phyloP scores from a whole-genome alignment of 164 flowering plant genomes.

The Amborella trichopoda region DNA sequence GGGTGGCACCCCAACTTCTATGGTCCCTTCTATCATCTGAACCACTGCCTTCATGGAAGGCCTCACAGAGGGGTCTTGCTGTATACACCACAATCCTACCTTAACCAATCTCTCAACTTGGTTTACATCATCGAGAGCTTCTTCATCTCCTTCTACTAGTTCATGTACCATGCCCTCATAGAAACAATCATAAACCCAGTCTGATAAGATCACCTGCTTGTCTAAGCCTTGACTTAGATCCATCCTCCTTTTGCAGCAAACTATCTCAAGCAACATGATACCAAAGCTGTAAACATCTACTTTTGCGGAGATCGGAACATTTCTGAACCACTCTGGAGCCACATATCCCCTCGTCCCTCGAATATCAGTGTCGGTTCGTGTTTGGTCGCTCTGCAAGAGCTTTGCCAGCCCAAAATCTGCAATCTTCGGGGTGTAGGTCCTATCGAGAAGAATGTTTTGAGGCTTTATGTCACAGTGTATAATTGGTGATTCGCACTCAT shows the following conservation, averaged over 20 bases:
- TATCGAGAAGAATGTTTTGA: conserved; percentile 8
- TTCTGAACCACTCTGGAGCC: conserved; percentile 27
- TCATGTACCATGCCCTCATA: conserved; percentile 1
- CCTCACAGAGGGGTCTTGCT: conserved; percentile 29
- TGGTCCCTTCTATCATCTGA: conserved; percentile 30
- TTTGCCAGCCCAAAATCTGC: conserved; percentile 15
- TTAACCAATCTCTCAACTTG: conserved; percentile 20
- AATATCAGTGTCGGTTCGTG: conserved; percentile 13
- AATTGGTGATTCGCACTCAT: conserved; percentile 10
- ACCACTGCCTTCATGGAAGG: conserved; percentile 28
- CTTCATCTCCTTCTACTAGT: conserved; percentile 11
- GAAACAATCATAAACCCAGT: conserved; percentile 19
- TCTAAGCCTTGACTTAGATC: background rate
- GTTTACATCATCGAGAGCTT: conserved; percentile 5
- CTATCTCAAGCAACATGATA: conserved; percentile 16
- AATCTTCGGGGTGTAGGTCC: conserved; percentile 3
- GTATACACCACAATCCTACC: conserved; percentile 38
- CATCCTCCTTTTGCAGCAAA: conserved; percentile 13
- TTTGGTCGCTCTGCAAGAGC: conserved; percentile 15
- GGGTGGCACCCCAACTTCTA: conserved; percentile 20
- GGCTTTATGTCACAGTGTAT: conserved; percentile 16
- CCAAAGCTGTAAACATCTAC: conserved; percentile 28
- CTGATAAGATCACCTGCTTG: conserved; percentile 4
- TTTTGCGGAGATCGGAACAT: conserved; percentile 14
- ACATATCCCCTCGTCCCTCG: conserved; percentile 13